phyloP scores from a whole-genome alignment of 768 basidiomycete species.

The Suillus clintonianus region DNA sequence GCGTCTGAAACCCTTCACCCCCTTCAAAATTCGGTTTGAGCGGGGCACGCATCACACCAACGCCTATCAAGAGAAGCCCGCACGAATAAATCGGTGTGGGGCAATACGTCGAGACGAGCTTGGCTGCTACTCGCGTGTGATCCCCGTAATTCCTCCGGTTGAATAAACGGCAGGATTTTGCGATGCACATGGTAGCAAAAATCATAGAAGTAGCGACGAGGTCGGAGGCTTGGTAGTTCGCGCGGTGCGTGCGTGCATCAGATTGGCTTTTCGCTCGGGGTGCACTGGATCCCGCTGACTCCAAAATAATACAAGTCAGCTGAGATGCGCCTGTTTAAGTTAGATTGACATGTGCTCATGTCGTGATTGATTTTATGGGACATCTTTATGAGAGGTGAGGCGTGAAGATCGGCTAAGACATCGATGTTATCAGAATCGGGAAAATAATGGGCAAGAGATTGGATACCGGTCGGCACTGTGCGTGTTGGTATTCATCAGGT shows the following conservation, averaged over 20 bases:
- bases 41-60: background rate
- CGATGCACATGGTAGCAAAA: background rate
- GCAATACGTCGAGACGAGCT: background rate
- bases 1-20: background rate
- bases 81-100: background rate
- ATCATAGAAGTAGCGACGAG: background rate
- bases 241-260: background rate
- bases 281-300: background rate
- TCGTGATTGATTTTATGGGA: background rate
- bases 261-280: background rate
- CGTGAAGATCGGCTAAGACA: background rate
- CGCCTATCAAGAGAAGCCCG: background rate
- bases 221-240: slow-evolving; percentile 1
- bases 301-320: background rate
- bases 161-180: background rate
- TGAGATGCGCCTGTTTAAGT: slow-evolving; percentile 1
- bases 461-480: background rate
- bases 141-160: background rate
- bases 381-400: background rate
- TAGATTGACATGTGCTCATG: background rate
- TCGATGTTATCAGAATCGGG: background rate
- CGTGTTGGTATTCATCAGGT: background rate
- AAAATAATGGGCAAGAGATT: background rate
- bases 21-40: background rate
- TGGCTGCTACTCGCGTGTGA: background rate